Evolutionary conservation across 371 early-diverging fungal species (phyloP).

Genomic region (Actinomortierella wolfii): DNA sequence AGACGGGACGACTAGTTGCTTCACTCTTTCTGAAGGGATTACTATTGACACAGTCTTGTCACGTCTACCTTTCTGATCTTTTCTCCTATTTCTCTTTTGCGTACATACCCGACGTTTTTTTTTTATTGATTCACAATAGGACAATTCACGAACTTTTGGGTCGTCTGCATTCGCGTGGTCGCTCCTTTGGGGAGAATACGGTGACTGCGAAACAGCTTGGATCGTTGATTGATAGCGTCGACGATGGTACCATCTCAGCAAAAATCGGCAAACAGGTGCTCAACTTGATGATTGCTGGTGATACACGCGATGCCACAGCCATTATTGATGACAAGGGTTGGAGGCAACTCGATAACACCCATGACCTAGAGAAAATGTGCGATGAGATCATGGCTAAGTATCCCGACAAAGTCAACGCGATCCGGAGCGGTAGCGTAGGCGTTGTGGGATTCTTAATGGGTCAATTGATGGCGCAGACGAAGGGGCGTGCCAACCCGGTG

Average conservation of each 20-base stretch:
- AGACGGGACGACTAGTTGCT: no score
- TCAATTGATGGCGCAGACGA: slow-evolving; percentile 30
- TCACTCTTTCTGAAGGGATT: not conserved
- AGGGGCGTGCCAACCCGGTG: slow-evolving; percentile 36
- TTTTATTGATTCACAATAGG: slow-evolving; percentile 51
- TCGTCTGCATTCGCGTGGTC: slow-evolving; percentile 61
- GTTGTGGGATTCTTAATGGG: slow-evolving; percentile 36
- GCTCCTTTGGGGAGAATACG: slow-evolving; percentile 59
- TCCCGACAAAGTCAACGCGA: slow-evolving; percentile 59
- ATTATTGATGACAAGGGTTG: slow-evolving; percentile 77
- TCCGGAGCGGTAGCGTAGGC: slow-evolving; percentile 45
- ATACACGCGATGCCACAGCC: slow-evolving; percentile 50
- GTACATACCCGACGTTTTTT: not conserved
- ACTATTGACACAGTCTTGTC: no score
- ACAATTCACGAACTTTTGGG: slow-evolving; percentile 82
- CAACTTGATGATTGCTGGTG: slow-evolving; percentile 68
- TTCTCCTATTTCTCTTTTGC: slow-evolving; percentile 9
- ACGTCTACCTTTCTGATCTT: not conserved
- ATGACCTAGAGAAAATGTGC: slow-evolving; percentile 56
- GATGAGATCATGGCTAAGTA: slow-evolving; percentile 55
- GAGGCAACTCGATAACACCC: slow-evolving; percentile 62
- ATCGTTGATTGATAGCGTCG: slow-evolving; percentile 67
- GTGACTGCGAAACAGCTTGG: slow-evolving; percentile 67
- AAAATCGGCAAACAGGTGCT: slow-evolving; percentile 72
- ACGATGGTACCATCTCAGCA: slow-evolving; percentile 63